phyloP scores from a whole-genome alignment of 2,329 filamentous ascomycete genomes.

The Alternaria sp. region DNA sequence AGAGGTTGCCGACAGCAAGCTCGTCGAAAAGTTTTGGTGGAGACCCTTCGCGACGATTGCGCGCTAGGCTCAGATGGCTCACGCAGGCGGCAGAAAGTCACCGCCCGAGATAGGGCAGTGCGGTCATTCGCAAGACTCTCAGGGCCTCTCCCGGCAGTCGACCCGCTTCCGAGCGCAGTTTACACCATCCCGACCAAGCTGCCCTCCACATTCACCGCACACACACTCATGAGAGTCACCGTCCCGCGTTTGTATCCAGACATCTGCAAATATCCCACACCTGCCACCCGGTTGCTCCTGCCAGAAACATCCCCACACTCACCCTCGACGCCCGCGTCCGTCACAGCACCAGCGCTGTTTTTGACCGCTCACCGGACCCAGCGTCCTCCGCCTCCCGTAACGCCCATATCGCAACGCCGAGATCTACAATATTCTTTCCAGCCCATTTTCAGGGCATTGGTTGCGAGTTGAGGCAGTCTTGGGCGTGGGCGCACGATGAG shows the following conservation, averaged over 20 bases:
- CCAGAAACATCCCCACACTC: conserved; percentile 23
- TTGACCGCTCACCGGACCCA: conserved; percentile 41
- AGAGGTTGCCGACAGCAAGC: conserved; percentile 20
- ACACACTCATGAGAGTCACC: conserved; percentile 29
- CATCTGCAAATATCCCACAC: conserved; percentile 9
- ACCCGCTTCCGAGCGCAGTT: conserved; percentile 30
- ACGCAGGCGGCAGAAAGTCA: conserved; percentile 21
- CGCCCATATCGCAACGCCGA: conserved; percentile 30
- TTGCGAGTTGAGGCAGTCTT: conserved; percentile 37
- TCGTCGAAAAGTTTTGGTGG: conserved; percentile 46
- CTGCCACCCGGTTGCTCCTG: conserved; percentile 17
- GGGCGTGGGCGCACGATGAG: conserved; percentile 53
- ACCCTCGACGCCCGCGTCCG: conserved; percentile 37
- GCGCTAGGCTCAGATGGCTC: conserved; percentile 17
- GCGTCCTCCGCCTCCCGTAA: conserved; percentile 22
- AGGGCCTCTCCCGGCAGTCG: conserved; percentile 25
- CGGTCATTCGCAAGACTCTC: conserved; percentile 32
- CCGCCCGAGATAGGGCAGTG: conserved; percentile 21
- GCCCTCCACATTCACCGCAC: conserved; percentile 16
- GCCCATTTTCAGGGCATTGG: conserved; percentile 30
- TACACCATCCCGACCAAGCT: conserved; percentile 24
- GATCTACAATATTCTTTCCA: conserved; percentile 14
- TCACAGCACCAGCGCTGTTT: conserved; percentile 34
- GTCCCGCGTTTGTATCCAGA: conserved; percentile 21
- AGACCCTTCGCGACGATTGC: conserved; percentile 16